phyloP scores from a whole-genome alignment of 1,139 yeast genomes.

The Geotrichum aggregatum region DNA sequence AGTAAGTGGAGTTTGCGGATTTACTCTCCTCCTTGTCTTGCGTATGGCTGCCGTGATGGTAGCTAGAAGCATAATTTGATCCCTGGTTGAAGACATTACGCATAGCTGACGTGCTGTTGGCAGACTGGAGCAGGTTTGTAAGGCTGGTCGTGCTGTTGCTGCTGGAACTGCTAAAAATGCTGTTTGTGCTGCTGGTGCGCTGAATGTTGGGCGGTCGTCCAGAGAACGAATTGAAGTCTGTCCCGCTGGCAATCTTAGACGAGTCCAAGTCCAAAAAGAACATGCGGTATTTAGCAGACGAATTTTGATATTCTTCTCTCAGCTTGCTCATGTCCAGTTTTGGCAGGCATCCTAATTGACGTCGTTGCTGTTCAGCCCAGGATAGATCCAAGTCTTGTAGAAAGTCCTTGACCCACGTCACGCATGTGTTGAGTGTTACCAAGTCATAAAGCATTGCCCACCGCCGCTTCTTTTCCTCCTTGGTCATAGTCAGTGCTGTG shows the following conservation, averaged over 20 bases:
- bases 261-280: constrained; percentile 38
- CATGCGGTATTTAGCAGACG: constrained; percentile 29
- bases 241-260: constrained; percentile 19
- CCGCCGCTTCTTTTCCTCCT: constrained; percentile 52
- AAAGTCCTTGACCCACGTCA: constrained; percentile 66
- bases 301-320: constrained; percentile 27
- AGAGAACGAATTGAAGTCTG: constrained; percentile 7
- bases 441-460: constrained; percentile 61
- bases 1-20: constrained; percentile 23
- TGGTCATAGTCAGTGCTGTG: constrained; percentile 58
- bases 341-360: constrained; percentile 38
- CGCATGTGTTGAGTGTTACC: constrained; percentile 65
- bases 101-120: background rate
- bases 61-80: background rate
- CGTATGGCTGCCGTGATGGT: constrained; percentile 1
- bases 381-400: constrained; percentile 53
- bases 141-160: constrained; percentile 8
- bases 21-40: constrained; percentile 17
- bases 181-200: constrained; percentile 12
- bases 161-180: constrained; percentile 10
- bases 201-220: background rate
- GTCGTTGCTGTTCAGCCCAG: constrained; percentile 55
- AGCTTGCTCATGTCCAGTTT: constrained; percentile 29
- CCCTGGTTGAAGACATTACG: constrained; percentile 26
- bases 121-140: constrained; percentile 2